These are phyloP conservation scores for Ziziphus jujuba DNA, from an alignment of 306 rosid genomes.

Conservation along the genomic window DNA sequence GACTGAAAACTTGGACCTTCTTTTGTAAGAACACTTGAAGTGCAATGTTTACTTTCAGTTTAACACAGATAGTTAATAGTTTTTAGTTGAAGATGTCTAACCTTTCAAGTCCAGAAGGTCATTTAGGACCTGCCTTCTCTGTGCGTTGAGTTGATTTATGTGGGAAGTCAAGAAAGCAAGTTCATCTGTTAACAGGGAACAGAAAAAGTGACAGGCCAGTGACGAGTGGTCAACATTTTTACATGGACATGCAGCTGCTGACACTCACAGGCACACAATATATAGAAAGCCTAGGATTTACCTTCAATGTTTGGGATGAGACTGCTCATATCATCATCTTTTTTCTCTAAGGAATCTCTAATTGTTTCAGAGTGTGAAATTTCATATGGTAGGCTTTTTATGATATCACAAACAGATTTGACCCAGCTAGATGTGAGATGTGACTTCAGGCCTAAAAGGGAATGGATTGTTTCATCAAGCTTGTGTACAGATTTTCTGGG, in stretches of 20 bases:
- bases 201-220: background rate
- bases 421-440: slow-evolving; percentile 40
- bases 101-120: slow-evolving; percentile 44
- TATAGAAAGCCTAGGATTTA: background rate
- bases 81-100: slow-evolving; percentile 11
- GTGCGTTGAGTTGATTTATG: slow-evolving; percentile 31
- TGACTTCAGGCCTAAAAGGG: slow-evolving; percentile 34
- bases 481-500: slow-evolving; percentile 29
- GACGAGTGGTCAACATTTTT: background rate
- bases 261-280: background rate
- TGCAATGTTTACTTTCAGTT: background rate
- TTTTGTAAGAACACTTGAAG: background rate
- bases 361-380: background rate
- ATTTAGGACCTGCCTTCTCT: slow-evolving; percentile 35
- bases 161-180: slow-evolving; percentile 26
- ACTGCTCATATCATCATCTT: slow-evolving; percentile 20
- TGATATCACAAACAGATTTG: slow-evolving; percentile 38
- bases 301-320: slow-evolving; percentile 31
- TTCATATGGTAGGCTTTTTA: slow-evolving; percentile 22
- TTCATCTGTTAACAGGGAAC: slow-evolving; percentile 27
- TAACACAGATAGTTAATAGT: background rate
- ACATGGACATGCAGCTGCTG: background rate
- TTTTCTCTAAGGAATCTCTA: background rate
- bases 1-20: no score
- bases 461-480: slow-evolving; percentile 36